These are phyloP conservation scores for Lenwebbia sp. DNA, from an alignment of 345 rosid species.

Conservation along the genomic window DNA sequence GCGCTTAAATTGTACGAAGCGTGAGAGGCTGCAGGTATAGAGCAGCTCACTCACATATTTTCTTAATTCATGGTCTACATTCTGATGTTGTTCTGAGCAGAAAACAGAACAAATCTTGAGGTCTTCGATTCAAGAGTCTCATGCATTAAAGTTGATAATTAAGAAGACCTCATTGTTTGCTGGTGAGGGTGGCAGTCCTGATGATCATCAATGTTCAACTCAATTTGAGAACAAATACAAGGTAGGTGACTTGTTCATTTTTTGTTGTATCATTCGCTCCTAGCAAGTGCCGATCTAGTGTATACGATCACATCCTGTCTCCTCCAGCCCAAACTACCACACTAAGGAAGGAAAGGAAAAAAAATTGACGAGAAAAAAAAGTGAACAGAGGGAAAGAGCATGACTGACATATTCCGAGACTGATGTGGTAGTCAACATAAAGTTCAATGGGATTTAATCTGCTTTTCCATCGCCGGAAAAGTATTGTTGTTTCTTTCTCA, in stretches of 20 bases:
- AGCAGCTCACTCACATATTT: background rate
- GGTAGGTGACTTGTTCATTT: slow-evolving; percentile 21
- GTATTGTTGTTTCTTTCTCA: background rate
- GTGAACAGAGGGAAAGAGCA: background rate
- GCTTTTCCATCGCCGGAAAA: background rate
- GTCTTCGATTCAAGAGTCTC: slow-evolving; percentile 37
- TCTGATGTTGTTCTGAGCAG: slow-evolving; percentile 24
- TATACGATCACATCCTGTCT: background rate
- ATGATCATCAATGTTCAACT: slow-evolving; percentile 8
- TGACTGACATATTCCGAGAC: background rate
- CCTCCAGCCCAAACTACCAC: background rate
- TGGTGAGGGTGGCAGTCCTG: slow-evolving; percentile 9
- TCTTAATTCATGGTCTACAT: background rate
- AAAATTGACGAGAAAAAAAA: background rate
- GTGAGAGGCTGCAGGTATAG: slow-evolving; percentile 50
- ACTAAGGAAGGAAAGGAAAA: background rate
- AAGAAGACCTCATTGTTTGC: slow-evolving; percentile 10
- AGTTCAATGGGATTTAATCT: background rate
- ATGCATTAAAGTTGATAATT: slow-evolving; percentile 33
- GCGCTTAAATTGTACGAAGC: slow-evolving; percentile 45
- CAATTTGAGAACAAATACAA: slow-evolving; percentile 18
- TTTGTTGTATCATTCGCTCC: background rate
- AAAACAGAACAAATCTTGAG: slow-evolving; percentile 32
- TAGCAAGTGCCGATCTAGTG: background rate
- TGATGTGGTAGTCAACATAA: background rate